Base-by-base conservation (phyloP, 2,329 filamentous ascomycete species). In the Aspergillus tamarii region DNA sequence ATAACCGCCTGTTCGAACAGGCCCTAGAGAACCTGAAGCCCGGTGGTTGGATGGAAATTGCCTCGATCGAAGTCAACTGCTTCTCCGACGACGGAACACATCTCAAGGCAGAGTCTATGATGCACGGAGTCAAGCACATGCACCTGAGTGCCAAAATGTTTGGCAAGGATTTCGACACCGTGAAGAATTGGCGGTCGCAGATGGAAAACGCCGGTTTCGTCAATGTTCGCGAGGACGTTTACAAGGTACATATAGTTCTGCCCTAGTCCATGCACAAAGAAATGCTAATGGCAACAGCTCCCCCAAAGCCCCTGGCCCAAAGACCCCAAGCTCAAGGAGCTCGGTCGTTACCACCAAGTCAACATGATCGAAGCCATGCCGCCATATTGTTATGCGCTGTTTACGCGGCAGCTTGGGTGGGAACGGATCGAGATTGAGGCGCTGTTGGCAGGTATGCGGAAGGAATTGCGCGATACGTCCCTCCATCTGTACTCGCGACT, bases 1-100 rank as follows among this genome's bases (percentile, higher is more conserved):
- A 74, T 57, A 64, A 71, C 43, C 41, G 48, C n/a, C 63, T 76
- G 21, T 75, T 75, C 60, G 32, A 50, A 5, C 72, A 72, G 43
- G 71, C 69, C 10, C 65, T 64, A 19, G 61, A 70, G 19, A 71
- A 71, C 39, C 65, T 76, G 7, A 70, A 68, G 16, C 73, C 73
- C 4, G 67, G 67, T 8, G 74, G 74, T 28, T 76, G 69, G 66
- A 67, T 75, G 23, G 74, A 76, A 57, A 72, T 76, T 34, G 64
- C 93, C 12, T 89, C 86, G 19, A 89, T 97, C 61, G 94, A 97
- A 77, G 90, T 97, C 76, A 96, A 96, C 76, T 96, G 94, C 0
- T 94, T 97, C 76, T 96, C 93, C n/a, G 73, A 74, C 57, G 62
- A 77, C 55, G 69, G 48, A 1, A 76, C 73, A 8, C 73, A 76